Percentiles rank a stretch among this genome's conserved stretches.
phyloP scores from a whole-genome alignment of 768 basidiomycete species.

The Leccinum sublutescens region DNA sequence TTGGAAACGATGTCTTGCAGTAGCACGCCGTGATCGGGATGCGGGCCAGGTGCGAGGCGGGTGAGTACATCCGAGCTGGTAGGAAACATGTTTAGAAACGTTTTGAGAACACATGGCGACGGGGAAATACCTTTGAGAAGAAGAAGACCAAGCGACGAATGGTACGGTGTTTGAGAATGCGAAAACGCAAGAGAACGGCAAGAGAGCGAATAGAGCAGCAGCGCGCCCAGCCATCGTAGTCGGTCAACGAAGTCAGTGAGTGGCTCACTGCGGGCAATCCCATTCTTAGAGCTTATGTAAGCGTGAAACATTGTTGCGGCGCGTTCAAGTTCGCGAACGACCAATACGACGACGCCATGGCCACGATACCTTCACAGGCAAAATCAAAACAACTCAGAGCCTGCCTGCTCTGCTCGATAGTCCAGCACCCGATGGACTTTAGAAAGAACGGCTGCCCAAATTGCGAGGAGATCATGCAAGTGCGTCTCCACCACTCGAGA shows the following conservation, averaged over 20 bases:
- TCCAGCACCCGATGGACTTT: slow-evolving; percentile 84
- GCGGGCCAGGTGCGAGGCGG: slow-evolving; percentile 37
- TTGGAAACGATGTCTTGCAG: slow-evolving; percentile 44
- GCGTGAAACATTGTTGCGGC: not conserved
- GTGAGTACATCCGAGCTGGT: slow-evolving; percentile 58
- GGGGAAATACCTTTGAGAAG: slow-evolving; percentile 52
- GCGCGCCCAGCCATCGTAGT: slow-evolving; percentile 44
- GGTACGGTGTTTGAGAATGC: slow-evolving; percentile 66
- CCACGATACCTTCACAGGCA: slow-evolving; percentile 55
- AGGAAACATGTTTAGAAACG: not conserved
- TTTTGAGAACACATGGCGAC: too few species aligned
- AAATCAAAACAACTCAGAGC: slow-evolving; percentile 80
- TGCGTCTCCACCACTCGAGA: slow-evolving; percentile 33
- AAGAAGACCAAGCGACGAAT: slow-evolving; percentile 64
- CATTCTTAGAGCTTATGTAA: slow-evolving; percentile 16
- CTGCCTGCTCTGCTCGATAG: slow-evolving; percentile 90
- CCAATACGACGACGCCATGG: slow-evolving; percentile 23
- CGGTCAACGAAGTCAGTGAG: not conserved
- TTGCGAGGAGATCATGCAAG: slow-evolving; percentile 94
- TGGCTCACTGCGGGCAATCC: not conserved
- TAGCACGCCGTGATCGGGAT: slow-evolving; percentile 33
- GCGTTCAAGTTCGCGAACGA: not conserved
- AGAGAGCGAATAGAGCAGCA: slow-evolving; percentile 42
- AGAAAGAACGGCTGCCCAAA: slow-evolving; percentile 89
- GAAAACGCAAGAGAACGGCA: slow-evolving; percentile 40